Evolutionary conservation across 2,329 filamentous ascomycete species (phyloP), one percentile per base, ranked within the genome.

Genomic region (Arachnopeziza araneosa): DNA sequence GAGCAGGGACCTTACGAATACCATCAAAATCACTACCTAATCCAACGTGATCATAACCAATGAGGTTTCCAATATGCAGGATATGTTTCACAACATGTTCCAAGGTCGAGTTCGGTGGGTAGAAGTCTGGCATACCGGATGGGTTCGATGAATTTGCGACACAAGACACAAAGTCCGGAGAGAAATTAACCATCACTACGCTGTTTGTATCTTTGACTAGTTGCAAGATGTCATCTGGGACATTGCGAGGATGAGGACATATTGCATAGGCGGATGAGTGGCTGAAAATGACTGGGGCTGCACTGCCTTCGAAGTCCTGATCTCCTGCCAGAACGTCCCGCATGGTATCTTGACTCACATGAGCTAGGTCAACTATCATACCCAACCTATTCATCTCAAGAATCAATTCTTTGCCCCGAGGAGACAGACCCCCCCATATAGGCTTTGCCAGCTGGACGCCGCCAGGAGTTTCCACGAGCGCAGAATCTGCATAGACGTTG

Each of bases 381-480:
- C 93, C 93, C 1, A 97, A 78, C 2, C 93, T 84, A 73, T 97
- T 98, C 93, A 98, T 97, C 77, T 98, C 93, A 44, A 79, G 79
- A 52, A 98, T 79, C 0, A 97, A 76, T 14, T 79, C 72, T 56
- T 83, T 82, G 4, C 93, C 93, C 1, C 80, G 80, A 0, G 81
- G 77, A 61, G 88, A 93, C 1, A 98, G 79, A 1, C 93, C 93
- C 56, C 81, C 77, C 83, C 87, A 90, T 59, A 82, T 77, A 0
- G 88, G 83, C 56, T 81, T 77, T 75, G 66, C 76, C 70, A 68
- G 60, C 17, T 58, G 57, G 9, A 66, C 52, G 1, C 57, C 61
- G 19, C 57, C 58, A 1, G 83, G 81, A 30, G 76, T 72, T 63
- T 88, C 79, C 67, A 80, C 78, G 6, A 95, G 75, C 2, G 93